Base-by-base conservation (phyloP, 306 rosid species). In the Fagus sylvatica region DNA sequence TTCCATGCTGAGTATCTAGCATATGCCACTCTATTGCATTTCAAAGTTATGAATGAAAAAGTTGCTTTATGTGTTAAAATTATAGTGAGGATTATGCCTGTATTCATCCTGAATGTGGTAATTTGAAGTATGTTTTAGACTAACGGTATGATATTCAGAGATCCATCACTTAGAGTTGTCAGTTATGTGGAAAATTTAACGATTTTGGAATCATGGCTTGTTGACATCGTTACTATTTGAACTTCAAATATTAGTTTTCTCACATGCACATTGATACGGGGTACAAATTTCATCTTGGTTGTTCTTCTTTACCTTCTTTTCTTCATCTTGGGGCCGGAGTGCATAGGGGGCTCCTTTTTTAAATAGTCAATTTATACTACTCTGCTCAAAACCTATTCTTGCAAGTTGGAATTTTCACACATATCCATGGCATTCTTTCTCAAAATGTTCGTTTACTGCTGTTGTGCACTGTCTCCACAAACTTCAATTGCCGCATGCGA, bases 401-500 rank as follows among this genome's bases (percentile, higher is more conserved):
- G n/a, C n/a, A n/a, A n/a, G n/a, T n/a, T n/a, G n/a, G n/a, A n/a
- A n/a, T n/a, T n/a, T n/a, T n/a, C n/a, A n/a, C n/a, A 61, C 34
- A 46, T 67, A 56, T 57, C 64, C 37, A n/a, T 32, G n/a, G 42
- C 69, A 41, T 67, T 76, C 28, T 51, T 67, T 66, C 55, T 84
- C 36, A 15, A 32, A 67, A 33, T 19, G 51, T 60, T 78, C 54
- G 49, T 59, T 53, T 36, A 53, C 75, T 68, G 40, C 51, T 46
- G 71, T 42, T 40, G 65, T 54, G 56, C 68, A 77, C 55, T 54
- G 66, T 46, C 75, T 48, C 37, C 30, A 59, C 55, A 40, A 78
- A 15, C 59, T 80, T 60, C 53, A 80, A 40, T 28, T 80, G 75
- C 78, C 53, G 72, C 76, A 68, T 59, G 46, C 67, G 16, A 57